phyloP scores from a whole-genome alignment of 192 early-diverging fungal genomes.

The Cetraspora pellucida region DNA sequence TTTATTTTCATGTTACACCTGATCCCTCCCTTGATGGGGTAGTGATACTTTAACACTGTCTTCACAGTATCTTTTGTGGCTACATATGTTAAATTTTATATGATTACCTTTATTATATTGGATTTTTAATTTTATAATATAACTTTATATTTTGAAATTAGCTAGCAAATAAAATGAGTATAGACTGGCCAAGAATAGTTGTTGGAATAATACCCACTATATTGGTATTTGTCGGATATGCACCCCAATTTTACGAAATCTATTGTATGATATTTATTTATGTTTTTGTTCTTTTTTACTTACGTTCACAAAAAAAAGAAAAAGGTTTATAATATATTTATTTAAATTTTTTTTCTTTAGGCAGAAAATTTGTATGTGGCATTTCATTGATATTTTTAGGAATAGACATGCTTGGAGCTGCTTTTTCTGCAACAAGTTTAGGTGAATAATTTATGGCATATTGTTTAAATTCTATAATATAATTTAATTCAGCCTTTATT shows the following conservation, averaged over 20 bases:
- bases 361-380: slow-evolving; percentile 32
- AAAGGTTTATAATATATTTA: not conserved
- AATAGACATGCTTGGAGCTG: slow-evolving; percentile 41
- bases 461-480: too few relatives aligned
- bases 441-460: slow-evolving; percentile 30
- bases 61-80: too few relatives aligned
- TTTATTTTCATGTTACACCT: too few relatives aligned
- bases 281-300: not conserved
- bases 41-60: too few relatives aligned
- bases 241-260: slow-evolving; percentile 47
- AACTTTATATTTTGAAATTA: not conserved
- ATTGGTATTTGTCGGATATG: slow-evolving; percentile 37
- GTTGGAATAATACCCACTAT: slow-evolving; percentile 40
- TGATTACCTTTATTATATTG: too few relatives aligned
- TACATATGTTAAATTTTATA: too few relatives aligned
- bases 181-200: slow-evolving; percentile 31
- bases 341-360: slow-evolving; percentile 6
- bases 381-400: slow-evolving; percentile 43
- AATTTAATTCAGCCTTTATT: too few relatives aligned
- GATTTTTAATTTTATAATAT: too few relatives aligned
- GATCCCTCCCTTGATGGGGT: too few relatives aligned
- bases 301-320: not conserved
- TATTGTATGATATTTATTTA: slow-evolving; percentile 25
- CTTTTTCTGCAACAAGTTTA: slow-evolving; percentile 42
- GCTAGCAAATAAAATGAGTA: slow-evolving; percentile 14